A percentile compares a stretch with the other conserved stretches of the same genome.
phyloP scores from a whole-genome alignment of 805 yeast species.

The Suhomyces emberorum region DNA sequence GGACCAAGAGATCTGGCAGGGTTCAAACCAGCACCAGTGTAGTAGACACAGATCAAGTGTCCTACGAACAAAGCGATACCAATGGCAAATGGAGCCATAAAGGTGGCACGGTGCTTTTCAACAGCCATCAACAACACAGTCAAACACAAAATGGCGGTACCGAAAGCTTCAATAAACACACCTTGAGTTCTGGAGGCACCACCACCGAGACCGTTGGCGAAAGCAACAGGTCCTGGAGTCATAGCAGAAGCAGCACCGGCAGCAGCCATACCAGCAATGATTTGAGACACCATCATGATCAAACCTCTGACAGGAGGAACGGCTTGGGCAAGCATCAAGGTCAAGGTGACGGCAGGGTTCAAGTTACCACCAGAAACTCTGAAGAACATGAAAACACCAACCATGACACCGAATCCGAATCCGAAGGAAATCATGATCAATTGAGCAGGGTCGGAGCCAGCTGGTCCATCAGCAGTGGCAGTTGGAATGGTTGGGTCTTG shows the following conservation, averaged over 20 bases:
- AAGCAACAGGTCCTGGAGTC: slow-evolving; percentile 76
- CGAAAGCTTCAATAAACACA: slow-evolving; percentile 77
- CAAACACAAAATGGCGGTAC: slow-evolving; percentile 66
- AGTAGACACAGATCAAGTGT: slow-evolving; percentile 76
- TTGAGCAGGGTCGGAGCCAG: slow-evolving; percentile 60
- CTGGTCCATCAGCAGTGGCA: too few species aligned
- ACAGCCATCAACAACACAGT: slow-evolving; percentile 83
- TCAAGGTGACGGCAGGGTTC: slow-evolving; percentile 83
- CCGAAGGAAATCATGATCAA: slow-evolving; percentile 80
- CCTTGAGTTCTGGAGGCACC: slow-evolving; percentile 74
- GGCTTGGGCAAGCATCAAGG: slow-evolving; percentile 70
- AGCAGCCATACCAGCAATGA: slow-evolving; percentile 87
- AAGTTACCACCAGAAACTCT: slow-evolving; percentile 86
- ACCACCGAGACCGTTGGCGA: slow-evolving; percentile 69
- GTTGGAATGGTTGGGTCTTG: slow-evolving; percentile 39
- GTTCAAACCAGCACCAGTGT: slow-evolving; percentile 89
- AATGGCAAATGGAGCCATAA: slow-evolving; percentile 77
- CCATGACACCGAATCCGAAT: slow-evolving; percentile 82
- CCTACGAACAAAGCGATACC: slow-evolving; percentile 81
- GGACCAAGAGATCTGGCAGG: slow-evolving; percentile 92
- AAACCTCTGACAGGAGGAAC: slow-evolving; percentile 69
- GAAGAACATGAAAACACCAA: slow-evolving; percentile 63
- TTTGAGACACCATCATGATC: slow-evolving; percentile 62
- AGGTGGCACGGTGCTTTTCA: slow-evolving; percentile 73
- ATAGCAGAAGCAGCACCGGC: slow-evolving; percentile 84